Evolutionary conservation across 176 grass and related monocot genomes (phyloP).

Genomic region (Cenchrus americanus): DNA sequence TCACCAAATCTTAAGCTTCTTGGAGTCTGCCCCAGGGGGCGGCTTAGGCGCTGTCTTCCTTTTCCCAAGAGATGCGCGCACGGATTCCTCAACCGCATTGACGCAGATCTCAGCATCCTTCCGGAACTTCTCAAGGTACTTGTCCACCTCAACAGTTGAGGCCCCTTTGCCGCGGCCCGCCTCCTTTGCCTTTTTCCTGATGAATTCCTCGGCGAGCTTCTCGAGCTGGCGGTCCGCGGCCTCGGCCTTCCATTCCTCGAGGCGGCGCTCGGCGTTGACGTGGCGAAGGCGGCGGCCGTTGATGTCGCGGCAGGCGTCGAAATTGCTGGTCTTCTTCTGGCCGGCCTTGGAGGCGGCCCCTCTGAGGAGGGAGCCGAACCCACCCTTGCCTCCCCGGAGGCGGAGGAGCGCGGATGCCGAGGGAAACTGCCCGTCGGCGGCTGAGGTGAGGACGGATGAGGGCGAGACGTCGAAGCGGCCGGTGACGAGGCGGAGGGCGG

Average conservation of each 20-base stretch:
- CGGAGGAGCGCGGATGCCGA: conserved; percentile 65
- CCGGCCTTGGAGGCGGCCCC: conserved; percentile 95
- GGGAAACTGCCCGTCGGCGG: conserved; percentile 51
- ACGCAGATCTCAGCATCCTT: conserved; percentile 82
- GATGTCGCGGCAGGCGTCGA: conserved; percentile 96
- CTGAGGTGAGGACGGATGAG: conserved; percentile 50
- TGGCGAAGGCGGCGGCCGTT: conserved; percentile 88
- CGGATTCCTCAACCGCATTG: conserved; percentile 75
- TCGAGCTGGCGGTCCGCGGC: conserved; percentile 75
- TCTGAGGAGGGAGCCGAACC: conserved; percentile 90
- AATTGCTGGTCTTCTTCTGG: conserved; percentile 98
- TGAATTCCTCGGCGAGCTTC: conserved; percentile 81
- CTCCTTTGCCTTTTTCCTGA: conserved; percentile 92
- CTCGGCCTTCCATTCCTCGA: conserved; percentile 95
- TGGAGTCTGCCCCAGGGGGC: conserved; percentile 51
- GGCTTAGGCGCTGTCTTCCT: conserved; percentile 60
- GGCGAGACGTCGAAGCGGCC: conserved; percentile 51
- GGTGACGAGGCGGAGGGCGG: conserved; percentile 57
- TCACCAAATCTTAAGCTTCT: conserved; percentile 93
- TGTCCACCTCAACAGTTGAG: conserved; percentile 69
- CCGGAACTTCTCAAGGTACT: conserved; percentile 86
- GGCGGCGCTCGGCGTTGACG: conserved; percentile 91
- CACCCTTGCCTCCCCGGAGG: conserved; percentile 90
- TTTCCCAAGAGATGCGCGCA: conserved; percentile 81
- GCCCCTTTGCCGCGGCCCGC: conserved; percentile 28